Percentiles rank a stretch among this genome's conserved stretches.
Evolutionary conservation across 176 grass and related monocot species (phyloP).

Genomic region (Oryza punctata): DNA sequence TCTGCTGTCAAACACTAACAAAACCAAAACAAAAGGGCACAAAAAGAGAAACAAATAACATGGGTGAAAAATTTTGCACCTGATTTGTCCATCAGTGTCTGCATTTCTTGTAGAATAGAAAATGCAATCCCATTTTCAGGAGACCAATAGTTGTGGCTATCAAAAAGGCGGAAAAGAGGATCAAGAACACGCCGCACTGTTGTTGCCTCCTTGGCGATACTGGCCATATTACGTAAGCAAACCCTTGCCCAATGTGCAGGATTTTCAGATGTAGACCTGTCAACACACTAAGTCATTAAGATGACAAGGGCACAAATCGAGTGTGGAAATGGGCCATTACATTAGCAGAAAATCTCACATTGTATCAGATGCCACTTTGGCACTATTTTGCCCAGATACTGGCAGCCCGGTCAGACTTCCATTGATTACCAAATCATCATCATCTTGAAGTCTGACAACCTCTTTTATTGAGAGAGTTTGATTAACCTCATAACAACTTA

Average conservation of each 20-base stretch:
- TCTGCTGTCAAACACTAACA: slow-evolving; percentile 2
- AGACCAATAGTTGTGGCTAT: slow-evolving; percentile 78
- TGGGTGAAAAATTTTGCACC: slow-evolving; percentile 49
- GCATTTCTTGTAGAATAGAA: slow-evolving; percentile 92
- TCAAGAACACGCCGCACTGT: slow-evolving; percentile 86
- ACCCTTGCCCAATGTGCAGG: slow-evolving; percentile 79
- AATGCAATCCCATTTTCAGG: slow-evolving; percentile 75
- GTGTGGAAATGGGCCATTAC: slow-evolving; percentile 20
- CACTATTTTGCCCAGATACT: slow-evolving; percentile 45
- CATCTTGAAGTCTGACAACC: slow-evolving; percentile 58
- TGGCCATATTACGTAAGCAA: slow-evolving; percentile 91
- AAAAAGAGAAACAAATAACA: slow-evolving; percentile 49
- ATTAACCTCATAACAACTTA: slow-evolving; percentile 67
- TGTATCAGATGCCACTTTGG: slow-evolving; percentile 64
- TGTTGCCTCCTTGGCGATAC: slow-evolving; percentile 85
- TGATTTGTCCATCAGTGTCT: slow-evolving; percentile 78
- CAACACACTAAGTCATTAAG: slow-evolving; percentile 39
- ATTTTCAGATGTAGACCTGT: slow-evolving; percentile 69
- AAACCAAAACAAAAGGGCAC: background rate
- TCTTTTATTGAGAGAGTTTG: slow-evolving; percentile 65
- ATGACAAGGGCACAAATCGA: background rate
- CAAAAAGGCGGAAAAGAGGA: slow-evolving; percentile 82
- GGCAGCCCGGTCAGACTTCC: slow-evolving; percentile 36
- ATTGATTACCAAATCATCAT: slow-evolving; percentile 53
- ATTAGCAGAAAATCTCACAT: slow-evolving; percentile 46